These are phyloP conservation scores for Biscogniauxia marginata DNA, from an alignment of 2,329 filamentous ascomycete species.

Conservation along the genomic window DNA sequence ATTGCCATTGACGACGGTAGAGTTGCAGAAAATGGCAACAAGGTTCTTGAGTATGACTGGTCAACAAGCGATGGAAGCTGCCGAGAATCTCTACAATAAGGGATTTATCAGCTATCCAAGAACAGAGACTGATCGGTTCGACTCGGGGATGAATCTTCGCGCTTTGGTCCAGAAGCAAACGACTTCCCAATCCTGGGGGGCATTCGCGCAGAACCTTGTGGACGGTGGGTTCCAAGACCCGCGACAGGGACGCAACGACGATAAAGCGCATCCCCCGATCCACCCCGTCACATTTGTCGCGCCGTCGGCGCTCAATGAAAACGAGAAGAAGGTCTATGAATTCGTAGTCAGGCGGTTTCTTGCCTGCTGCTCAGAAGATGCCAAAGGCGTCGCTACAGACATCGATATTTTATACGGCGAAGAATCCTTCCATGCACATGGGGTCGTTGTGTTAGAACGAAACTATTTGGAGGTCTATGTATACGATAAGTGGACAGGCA, in stretches of 20 bases:
- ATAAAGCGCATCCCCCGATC: constrained; percentile 96
- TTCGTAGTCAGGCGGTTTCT: constrained; percentile 90
- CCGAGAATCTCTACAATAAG: constrained; percentile 85
- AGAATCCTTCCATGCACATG: constrained; percentile 79
- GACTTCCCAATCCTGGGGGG: constrained; percentile 73
- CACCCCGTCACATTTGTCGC: constrained; percentile 88
- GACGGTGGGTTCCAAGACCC: constrained; percentile 79
- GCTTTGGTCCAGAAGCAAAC: constrained; percentile 81
- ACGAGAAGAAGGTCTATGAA: constrained; percentile 82
- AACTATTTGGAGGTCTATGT: constrained; percentile 96
- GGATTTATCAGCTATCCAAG: constrained; percentile 97
- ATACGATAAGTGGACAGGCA: constrained; percentile 95
- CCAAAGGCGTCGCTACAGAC: constrained; percentile 80
- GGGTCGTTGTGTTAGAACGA: constrained; percentile 78
- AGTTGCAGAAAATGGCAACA: constrained; percentile 93
- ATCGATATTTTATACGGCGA: constrained; percentile 81
- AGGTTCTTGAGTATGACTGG: constrained; percentile 86
- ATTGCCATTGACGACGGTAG: constrained; percentile 89
- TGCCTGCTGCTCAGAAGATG: constrained; percentile 93
- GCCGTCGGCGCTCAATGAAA: constrained; percentile 58
- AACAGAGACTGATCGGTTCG: constrained; percentile 96
- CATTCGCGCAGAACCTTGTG: constrained; percentile 72
- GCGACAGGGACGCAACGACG: constrained; percentile 81
- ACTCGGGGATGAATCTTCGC: constrained; percentile 81
- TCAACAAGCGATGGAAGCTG: constrained; percentile 83